Evolutionary conservation across 345 rosid genomes (phyloP).

Genomic region (Erysimum cheiranthoides): DNA sequence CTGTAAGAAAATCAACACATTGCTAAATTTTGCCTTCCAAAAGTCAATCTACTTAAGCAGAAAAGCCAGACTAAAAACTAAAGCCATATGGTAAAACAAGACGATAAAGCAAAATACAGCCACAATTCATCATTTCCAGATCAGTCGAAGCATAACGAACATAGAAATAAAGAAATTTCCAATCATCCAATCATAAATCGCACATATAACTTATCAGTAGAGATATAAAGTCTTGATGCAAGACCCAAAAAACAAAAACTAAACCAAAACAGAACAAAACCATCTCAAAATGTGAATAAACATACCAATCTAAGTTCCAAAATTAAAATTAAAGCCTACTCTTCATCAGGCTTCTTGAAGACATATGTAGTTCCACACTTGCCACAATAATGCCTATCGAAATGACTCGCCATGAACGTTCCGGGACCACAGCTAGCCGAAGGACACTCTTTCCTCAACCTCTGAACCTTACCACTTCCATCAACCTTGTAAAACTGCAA

Average conservation of each 20-base stretch:
- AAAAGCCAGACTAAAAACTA: not conserved
- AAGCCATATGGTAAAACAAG: not conserved
- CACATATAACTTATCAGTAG: not conserved
- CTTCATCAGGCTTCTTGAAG: slow-evolving; percentile 64
- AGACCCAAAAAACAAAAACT: too few species aligned
- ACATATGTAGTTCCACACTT: slow-evolving; percentile 72
- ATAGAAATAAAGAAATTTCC: not conserved
- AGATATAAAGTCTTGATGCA: not conserved
- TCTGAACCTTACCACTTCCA: slow-evolving; percentile 65
- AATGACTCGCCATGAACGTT: slow-evolving; percentile 74
- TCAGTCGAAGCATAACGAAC: not conserved
- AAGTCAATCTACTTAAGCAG: not conserved
- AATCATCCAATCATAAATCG: not conserved
- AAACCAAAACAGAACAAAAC: not conserved
- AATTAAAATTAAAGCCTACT: slow-evolving; percentile 23
- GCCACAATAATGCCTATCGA: slow-evolving; percentile 72
- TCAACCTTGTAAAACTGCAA: slow-evolving; percentile 70
- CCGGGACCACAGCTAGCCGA: slow-evolving; percentile 69
- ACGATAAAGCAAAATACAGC: not conserved
- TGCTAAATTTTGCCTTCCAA: not conserved
- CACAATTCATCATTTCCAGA: not conserved
- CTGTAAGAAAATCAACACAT: not conserved
- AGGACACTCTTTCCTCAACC: slow-evolving; percentile 75
- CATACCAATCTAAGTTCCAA: not conserved
- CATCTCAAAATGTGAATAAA: slow-evolving; percentile 18